Percentiles rank a stretch among this genome's conserved stretches.
These are phyloP conservation scores for Asterella californica DNA, from an alignment of 225 moss, liverwort and hornwort genomes.

Conservation along the genomic window DNA sequence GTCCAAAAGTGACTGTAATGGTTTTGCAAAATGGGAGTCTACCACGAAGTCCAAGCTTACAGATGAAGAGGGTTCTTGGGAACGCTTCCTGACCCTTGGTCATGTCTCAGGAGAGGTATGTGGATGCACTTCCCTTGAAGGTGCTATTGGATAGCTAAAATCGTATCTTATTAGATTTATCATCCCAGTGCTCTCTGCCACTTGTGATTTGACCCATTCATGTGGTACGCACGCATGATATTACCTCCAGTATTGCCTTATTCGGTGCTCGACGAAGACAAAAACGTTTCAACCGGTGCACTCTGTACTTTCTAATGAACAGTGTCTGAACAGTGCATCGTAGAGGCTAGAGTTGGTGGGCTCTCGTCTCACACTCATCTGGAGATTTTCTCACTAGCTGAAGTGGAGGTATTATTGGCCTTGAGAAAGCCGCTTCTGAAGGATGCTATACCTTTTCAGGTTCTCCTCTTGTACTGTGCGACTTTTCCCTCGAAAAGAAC, in stretches of 20 bases:
- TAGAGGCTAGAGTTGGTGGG: constrained; percentile 57
- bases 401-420: constrained; percentile 45
- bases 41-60: constrained; percentile 27
- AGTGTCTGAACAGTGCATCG: constrained; percentile 53
- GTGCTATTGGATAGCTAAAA: not conserved
- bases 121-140: not conserved
- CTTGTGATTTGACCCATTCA: not conserved
- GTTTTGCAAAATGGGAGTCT: constrained; percentile 61
- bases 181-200: not conserved
- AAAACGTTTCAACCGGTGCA: not conserved
- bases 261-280: not conserved
- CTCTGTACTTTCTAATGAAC: not conserved
- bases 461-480: constrained; percentile 15
- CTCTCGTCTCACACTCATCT: constrained; percentile 43
- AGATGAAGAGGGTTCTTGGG: constrained; percentile 54
- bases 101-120: constrained; percentile 69
- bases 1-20: constrained; percentile 50
- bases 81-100: constrained; percentile 63
- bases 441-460: constrained; percentile 79
- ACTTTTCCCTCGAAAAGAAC: not conserved
- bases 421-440: constrained; percentile 44
- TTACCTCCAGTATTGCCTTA: not conserved
- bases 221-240: not conserved
- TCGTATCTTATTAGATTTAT: not conserved
- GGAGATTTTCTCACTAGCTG: constrained; percentile 39